A percentile compares a stretch with the other conserved stretches of the same genome.
Evolutionary conservation across 176 grass and related monocot species (phyloP).

Genomic region (Echinochloa phyllopogon): DNA sequence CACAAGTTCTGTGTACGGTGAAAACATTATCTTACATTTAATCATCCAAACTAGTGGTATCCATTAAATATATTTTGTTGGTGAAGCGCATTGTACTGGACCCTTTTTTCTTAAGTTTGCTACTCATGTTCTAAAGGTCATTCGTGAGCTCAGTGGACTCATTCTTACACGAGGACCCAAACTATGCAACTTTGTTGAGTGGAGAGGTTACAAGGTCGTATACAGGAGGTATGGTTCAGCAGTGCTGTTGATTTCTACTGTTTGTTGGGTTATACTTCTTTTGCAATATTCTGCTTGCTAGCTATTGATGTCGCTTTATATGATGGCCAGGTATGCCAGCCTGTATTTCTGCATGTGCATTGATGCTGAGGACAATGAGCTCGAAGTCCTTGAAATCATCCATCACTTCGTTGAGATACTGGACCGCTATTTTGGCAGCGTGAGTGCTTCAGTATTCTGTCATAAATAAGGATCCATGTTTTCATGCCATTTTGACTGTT

Average conservation of each 20-base stretch:
- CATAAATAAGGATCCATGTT: not conserved
- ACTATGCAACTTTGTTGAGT: slow-evolving; percentile 98
- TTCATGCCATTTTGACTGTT: slow-evolving; percentile 24
- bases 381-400: slow-evolving; percentile 95
- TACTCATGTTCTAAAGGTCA: slow-evolving; percentile 63
- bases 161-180: slow-evolving; percentile 90
- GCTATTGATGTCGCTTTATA: slow-evolving; percentile 31
- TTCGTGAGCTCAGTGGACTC: slow-evolving; percentile 88
- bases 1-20: not conserved
- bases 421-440: slow-evolving; percentile 98
- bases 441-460: slow-evolving; percentile 41
- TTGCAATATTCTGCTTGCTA: slow-evolving; percentile 17
- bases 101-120: slow-evolving; percentile 8
- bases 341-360: slow-evolving; percentile 99
- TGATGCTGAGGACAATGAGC: slow-evolving; percentile 93
- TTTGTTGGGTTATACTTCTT: not conserved
- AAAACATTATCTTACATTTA: slow-evolving; percentile 17
- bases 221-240: slow-evolving; percentile 80
- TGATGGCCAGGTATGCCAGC: slow-evolving; percentile 80
- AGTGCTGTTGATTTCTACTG: not conserved
- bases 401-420: slow-evolving; percentile 98
- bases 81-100: not conserved
- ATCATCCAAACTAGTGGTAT: not conserved
- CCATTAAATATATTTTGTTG: slow-evolving; percentile 14
- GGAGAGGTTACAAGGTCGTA: slow-evolving; percentile 94